Evolutionary conservation across 108 stramenopile species (phyloP), one percentile per base, ranked within the genome.

Genomic region (Nitzschia sp.): DNA sequence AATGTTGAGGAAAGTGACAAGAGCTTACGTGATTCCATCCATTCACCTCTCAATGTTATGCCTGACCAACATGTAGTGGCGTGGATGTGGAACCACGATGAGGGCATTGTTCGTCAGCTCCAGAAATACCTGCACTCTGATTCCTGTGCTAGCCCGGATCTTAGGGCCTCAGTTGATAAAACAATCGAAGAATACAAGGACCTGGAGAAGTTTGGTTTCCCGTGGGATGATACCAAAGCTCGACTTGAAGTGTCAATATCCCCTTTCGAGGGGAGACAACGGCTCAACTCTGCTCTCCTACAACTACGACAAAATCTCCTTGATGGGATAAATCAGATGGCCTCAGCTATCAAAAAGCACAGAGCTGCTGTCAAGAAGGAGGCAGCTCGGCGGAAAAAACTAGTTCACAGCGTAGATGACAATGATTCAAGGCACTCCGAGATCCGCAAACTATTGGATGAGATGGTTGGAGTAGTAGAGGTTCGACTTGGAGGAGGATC

Each of bases 31-130:
- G 73, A 71, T 38, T 62, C 79, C 17, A 82, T 86, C 22, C 86
- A 86, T 51, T 44, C 89, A 24, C 92, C 92, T 24, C 63, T 93
- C 26, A 48, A 71, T 10, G 83, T 94, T 0, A 80, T 90, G 81
- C 78, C 83, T 9, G 86, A 91, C 55, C 77, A 86, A 37, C 77
- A 89, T 48, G 79, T 94, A 44, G 80, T 91, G 24, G 77, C 76
- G 40, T 90, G 87, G 87, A 78, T 91, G 51, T 94, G 93, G 90
- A 84, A 81, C 60, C 78, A 86, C 51, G 34, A 50, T 1, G 69
- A 79, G 3, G 88, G 89, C 21, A 65, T 94, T 46, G 76, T 92
- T n/a, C 41, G 64, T 34, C 66, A 62, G 22, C 65, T 92, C 20
- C 51, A 88, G 22, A 50, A 54, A 22, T 64, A 62, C 52, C 38